Percentiles rank a stretch among this genome's conserved stretches.
Evolutionary conservation across 805 yeast genomes (phyloP).

Genomic region (Yamadazyma sp.): DNA sequence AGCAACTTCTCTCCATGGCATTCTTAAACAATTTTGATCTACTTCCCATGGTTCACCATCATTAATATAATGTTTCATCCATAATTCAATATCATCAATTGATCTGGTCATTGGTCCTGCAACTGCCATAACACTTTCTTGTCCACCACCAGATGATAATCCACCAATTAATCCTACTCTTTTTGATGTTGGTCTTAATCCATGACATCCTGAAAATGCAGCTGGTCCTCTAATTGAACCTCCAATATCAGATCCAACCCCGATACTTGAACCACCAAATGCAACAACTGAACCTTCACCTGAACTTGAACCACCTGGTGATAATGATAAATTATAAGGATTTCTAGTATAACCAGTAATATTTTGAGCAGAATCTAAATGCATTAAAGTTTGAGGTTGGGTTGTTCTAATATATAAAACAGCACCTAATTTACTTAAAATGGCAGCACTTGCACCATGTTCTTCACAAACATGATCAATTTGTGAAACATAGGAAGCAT

Average conservation of each 20-base stretch:
- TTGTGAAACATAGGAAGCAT: constrained; percentile 38
- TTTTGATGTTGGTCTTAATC: constrained; percentile 41
- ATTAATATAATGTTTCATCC: constrained; percentile 61
- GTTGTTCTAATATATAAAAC: constrained; percentile 43
- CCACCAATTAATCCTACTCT: constrained; percentile 40
- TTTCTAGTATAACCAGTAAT: constrained; percentile 35
- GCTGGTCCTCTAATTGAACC: constrained; percentile 45
- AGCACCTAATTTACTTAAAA: constrained; percentile 40
- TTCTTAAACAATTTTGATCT: constrained; percentile 46
- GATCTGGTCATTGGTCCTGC: constrained; percentile 67
- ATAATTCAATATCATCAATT: constrained; percentile 63
- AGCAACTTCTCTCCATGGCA: constrained; percentile 51
- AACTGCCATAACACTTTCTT: constrained; percentile 63
- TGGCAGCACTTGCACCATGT: constrained; percentile 29
- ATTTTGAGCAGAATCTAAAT: constrained; percentile 40
- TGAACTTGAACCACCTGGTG: constrained; percentile 43
- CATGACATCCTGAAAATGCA: constrained; percentile 39
- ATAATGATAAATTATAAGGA: constrained; percentile 36
- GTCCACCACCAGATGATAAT: constrained; percentile 57
- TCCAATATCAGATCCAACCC: constrained; percentile 44
- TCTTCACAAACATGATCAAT: constrained; percentile 26
- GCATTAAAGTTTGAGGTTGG: constrained; percentile 46
- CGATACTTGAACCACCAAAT: constrained; percentile 39
- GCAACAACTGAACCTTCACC: constrained; percentile 44
- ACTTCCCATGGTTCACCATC: constrained; percentile 62